These are phyloP conservation scores for Blakeslea trispora DNA, from an alignment of 371 early-diverging fungal genomes.

Conservation along the genomic window DNA sequence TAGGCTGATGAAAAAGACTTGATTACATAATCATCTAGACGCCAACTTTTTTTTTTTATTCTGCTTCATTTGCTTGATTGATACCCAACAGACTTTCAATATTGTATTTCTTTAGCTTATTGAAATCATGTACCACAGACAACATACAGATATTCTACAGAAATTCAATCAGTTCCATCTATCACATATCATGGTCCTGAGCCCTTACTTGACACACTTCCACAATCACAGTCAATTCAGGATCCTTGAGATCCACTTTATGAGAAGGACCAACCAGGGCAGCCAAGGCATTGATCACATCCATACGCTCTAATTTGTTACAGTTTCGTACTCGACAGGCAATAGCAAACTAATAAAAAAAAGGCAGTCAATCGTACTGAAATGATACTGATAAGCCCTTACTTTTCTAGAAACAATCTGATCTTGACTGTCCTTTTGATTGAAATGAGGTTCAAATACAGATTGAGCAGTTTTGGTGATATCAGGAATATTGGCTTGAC, in stretches of 20 bases:
- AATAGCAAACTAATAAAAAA: constrained; percentile 63
- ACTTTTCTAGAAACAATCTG: constrained; percentile 38
- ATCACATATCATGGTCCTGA: no score
- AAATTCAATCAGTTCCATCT: no score
- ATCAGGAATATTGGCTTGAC: constrained; percentile 58
- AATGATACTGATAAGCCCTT: no score
- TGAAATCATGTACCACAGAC: constrained; percentile 68
- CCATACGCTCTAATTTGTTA: constrained; percentile 56
- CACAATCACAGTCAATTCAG: constrained; percentile 64
- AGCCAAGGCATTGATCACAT: constrained; percentile 59
- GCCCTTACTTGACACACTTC: constrained; percentile 68
- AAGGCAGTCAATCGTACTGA: no score
- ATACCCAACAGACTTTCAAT: constrained; percentile 58
- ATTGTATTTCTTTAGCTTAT: constrained; percentile 67
- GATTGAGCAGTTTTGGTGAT: constrained; percentile 57
- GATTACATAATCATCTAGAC: no score
- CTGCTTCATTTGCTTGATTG: constrained; percentile 19
- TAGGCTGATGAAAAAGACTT: no score
- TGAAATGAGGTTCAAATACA: constrained; percentile 59
- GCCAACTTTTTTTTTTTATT: background rate
- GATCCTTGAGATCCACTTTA: constrained; percentile 63
- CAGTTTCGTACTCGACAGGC: constrained; percentile 67
- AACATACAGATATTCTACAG: constrained; percentile 78
- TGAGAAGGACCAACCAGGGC: constrained; percentile 56
- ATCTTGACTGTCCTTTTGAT: constrained; percentile 43